Base-by-base conservation (phyloP, 768 basidiomycete genomes). In the Pleurotus ostreatus region DNA sequence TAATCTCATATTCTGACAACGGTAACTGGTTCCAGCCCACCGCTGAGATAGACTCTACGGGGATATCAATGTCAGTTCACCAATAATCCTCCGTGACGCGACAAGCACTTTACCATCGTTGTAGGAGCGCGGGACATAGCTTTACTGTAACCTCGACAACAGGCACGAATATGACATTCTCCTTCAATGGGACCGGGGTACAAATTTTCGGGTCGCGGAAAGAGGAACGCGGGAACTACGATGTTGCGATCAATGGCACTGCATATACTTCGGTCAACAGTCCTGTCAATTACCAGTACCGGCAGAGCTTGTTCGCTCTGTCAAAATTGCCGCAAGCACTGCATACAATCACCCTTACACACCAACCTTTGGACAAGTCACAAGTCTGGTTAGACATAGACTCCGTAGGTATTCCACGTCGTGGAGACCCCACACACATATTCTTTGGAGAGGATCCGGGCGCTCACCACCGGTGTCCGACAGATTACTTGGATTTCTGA, bases 151-250 rank as follows among this genome's bases (percentile, higher is more conserved):
- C 72, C 26, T 62, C 70, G 18, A 55, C 59, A 0, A 59, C 62
- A 30, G 63, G 62, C 12, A 67, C 70, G 1, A 46, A 55, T 6
- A 62, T 61, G 6, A 61, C 63, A 0, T 63, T 77, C 55, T 55
- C 46, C 25, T 78, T 75, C 61, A 71, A 72, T 39, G 76, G 75
- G 5, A 70, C 68, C 12, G 64, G 46, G 8, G 39, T 53, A 2
- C 49, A 46, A 30, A 44, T 57, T 7, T 57, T 51, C 38, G 56
- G 56, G 6, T 48, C 56, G 13, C 51, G 49, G 41, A 15, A 49
- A 15, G 56, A 49, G 25, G 53, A 57, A 18, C 56, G 53, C 25
- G 55, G 64, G n/a, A 52, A 49, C 34, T 51, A 37, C 22, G 30
- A 51, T 37, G 39, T 51, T 16, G 22, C 34, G 7, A 51, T 51